Evolutionary conservation across 2,329 filamentous ascomycete species (phyloP).

Genomic region (Ophiostoma australiae): DNA sequence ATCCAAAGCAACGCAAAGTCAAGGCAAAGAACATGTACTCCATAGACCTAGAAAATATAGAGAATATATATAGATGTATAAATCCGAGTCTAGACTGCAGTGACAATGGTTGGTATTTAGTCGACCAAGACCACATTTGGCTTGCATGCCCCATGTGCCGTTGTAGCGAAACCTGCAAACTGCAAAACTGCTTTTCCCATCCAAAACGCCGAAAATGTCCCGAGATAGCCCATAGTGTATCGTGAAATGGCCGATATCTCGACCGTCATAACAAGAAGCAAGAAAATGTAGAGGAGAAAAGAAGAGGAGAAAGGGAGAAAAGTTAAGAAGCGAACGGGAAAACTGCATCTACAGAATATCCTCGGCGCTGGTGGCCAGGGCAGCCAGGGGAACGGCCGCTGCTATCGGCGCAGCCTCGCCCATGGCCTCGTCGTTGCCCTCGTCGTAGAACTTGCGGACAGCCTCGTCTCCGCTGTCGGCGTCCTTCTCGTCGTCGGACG

Average conservation of each 20-base stretch:
- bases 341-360: slow-evolving; percentile 27
- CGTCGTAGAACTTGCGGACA: slow-evolving; percentile 25
- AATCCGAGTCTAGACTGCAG: background rate
- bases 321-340: background rate
- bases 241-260: slow-evolving; percentile 1
- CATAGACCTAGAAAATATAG: background rate
- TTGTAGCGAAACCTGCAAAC: background rate
- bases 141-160: background rate
- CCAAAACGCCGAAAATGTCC: slow-evolving; percentile 13
- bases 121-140: background rate
- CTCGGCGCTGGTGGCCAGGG: slow-evolving; percentile 25
- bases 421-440: slow-evolving; percentile 27
- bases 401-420: slow-evolving; percentile 17
- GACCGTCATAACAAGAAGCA: slow-evolving; percentile 17
- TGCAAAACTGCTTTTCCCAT: slow-evolving; percentile 16
- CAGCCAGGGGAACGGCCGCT: slow-evolving; percentile 18
- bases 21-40: background rate
- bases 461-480: slow-evolving; percentile 28
- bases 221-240: slow-evolving; percentile 14
- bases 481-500: slow-evolving; percentile 3
- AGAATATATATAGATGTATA: background rate
- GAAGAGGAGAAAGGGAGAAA: background rate
- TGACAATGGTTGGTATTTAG: background rate
- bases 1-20: background rate
- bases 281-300: background rate